phyloP scores from a whole-genome alignment of 371 early-diverging fungal species.

The Apophysomyces trapeziformis region DNA sequence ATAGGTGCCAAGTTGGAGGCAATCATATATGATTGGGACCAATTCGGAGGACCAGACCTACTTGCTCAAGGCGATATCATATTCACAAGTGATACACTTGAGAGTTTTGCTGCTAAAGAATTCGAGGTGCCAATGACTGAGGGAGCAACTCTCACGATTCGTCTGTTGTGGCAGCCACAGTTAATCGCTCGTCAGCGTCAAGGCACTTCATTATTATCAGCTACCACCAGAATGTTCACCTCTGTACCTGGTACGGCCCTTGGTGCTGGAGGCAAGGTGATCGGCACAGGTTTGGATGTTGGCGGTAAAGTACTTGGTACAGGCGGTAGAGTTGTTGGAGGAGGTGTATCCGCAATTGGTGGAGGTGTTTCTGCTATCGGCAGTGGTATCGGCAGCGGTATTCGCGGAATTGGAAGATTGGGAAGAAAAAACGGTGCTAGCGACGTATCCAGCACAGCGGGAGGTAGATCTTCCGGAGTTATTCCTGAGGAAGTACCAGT shows the following conservation, averaged over 20 bases:
- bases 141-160: slow-evolving; percentile 22
- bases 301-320: slow-evolving; percentile 33
- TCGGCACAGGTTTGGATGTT: slow-evolving; percentile 28
- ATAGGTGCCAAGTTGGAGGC: slow-evolving; percentile 51
- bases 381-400: slow-evolving; percentile 33
- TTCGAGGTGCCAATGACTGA: slow-evolving; percentile 18
- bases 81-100: slow-evolving; percentile 19
- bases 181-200: slow-evolving; percentile 30
- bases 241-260: slow-evolving; percentile 22
- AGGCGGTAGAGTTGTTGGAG: slow-evolving; percentile 20
- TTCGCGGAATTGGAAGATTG: slow-evolving; percentile 24
- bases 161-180: slow-evolving; percentile 40
- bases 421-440: background rate
- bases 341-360: slow-evolving; percentile 17
- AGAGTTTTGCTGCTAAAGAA: slow-evolving; percentile 26
- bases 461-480: background rate
- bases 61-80: slow-evolving; percentile 41
- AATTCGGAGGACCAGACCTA: slow-evolving; percentile 57
- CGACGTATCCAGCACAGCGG: slow-evolving; percentile 13
- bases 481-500: too few species aligned
- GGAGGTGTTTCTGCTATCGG: slow-evolving; percentile 29
- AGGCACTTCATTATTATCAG: slow-evolving; percentile 27
- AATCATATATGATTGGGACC: slow-evolving; percentile 80
- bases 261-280: slow-evolving; percentile 16
- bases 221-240: slow-evolving; percentile 23